phyloP scores from a whole-genome alignment of 1,284 basidiomycete species.

The Ustilago shanxiensis region DNA sequence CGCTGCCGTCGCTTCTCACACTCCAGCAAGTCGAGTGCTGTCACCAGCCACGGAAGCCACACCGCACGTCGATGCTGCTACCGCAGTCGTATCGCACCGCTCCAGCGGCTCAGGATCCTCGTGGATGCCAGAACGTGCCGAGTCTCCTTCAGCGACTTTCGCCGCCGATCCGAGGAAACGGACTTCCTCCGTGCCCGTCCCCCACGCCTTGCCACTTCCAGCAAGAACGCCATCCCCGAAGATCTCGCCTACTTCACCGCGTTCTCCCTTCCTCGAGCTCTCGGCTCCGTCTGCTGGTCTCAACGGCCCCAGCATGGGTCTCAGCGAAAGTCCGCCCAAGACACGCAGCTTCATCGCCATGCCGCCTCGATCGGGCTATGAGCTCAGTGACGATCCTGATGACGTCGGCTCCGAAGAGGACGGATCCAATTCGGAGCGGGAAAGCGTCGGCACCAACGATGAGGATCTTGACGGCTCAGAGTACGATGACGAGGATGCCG shows the following conservation, averaged over 20 bases:
- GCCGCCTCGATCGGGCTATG: constrained; percentile 69
- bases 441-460: constrained; percentile 61
- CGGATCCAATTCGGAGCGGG: constrained; percentile 61
- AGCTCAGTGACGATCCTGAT: constrained; percentile 69
- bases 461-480: constrained; percentile 53
- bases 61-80: constrained; percentile 41
- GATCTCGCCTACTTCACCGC: constrained; percentile 44
- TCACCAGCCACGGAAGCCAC: constrained; percentile 40
- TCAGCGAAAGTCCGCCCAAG: constrained; percentile 67
- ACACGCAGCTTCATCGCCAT: constrained; percentile 68
- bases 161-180: constrained; percentile 37
- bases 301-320: constrained; percentile 29
- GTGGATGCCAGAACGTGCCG: constrained; percentile 38
- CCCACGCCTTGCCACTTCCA: constrained; percentile 31
- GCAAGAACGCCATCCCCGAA: constrained; percentile 44
- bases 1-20: constrained; percentile 11
- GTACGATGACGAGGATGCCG: constrained; percentile 52
- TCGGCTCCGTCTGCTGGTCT: constrained; percentile 13
- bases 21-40: constrained; percentile 40
- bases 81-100: constrained; percentile 36
- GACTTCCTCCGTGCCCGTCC: constrained; percentile 23
- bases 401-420: constrained; percentile 68
- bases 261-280: constrained; percentile 48
- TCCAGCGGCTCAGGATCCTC: constrained; percentile 28
- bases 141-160: constrained; percentile 33